Conservation (phyloP, 192 early-diverging fungal species). For the Linnemannia exigua region DNA sequence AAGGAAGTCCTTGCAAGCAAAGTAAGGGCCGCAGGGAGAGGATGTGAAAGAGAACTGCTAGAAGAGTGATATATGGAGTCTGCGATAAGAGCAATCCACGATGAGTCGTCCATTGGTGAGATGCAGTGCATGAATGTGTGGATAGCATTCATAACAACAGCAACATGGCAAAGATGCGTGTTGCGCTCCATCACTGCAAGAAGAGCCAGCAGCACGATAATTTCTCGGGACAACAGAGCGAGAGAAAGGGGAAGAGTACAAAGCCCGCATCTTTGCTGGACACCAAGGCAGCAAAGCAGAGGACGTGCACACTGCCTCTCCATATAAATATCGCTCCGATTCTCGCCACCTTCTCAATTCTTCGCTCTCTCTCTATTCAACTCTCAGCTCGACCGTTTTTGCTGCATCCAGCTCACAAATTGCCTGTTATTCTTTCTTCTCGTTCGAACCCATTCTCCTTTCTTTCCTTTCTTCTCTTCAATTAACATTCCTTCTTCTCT, state of each 20-base stretch:
- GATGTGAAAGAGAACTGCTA: too few species aligned
- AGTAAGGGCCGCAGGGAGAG: too few species aligned
- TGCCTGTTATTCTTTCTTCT: not conserved
- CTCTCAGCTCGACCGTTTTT: too few species aligned
- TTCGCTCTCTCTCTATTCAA: not conserved
- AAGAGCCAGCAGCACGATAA: slow-evolving; percentile 18
- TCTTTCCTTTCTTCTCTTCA: not conserved
- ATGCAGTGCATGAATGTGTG: not conserved
- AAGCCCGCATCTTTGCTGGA: not conserved
- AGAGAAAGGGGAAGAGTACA: not conserved
- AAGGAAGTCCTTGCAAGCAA: not conserved
- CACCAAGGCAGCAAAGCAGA: not conserved
- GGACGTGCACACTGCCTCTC: slow-evolving; percentile 23
- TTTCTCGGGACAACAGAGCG: slow-evolving; percentile 18
- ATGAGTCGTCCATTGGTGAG: not conserved
- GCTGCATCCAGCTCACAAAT: not conserved
- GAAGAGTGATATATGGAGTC: not conserved
- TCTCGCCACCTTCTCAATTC: not conserved
- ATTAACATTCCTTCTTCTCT: not conserved
- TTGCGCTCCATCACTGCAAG: not conserved
- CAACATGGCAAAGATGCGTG: not conserved
- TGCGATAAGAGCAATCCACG: slow-evolving; percentile 6
- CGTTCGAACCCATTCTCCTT: not conserved
- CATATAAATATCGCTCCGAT: slow-evolving; percentile 4
- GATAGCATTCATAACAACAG: not conserved